Percentiles rank a stretch among this genome's conserved stretches.
Conservation (phyloP, 2,329 filamentous ascomycete genomes). For the Cladosporium colombiae region DNA sequence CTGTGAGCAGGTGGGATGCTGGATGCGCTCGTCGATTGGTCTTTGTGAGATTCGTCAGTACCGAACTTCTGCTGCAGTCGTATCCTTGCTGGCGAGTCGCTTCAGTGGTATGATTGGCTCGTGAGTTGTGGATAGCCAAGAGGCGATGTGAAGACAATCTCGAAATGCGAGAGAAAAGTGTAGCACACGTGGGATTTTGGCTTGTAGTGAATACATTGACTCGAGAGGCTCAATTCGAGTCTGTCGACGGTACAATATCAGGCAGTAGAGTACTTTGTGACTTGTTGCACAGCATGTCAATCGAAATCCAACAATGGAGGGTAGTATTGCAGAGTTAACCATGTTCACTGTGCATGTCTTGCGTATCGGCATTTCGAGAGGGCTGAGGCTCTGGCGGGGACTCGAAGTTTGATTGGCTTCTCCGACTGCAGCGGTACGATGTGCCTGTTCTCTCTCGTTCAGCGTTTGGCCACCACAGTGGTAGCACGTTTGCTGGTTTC, state of each 20-base stretch:
- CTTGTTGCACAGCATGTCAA: not conserved
- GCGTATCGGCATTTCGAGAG: not conserved
- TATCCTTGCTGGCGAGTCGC: slow-evolving; percentile 3
- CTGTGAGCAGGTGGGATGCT: not conserved
- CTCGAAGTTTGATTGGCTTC: slow-evolving; percentile 10
- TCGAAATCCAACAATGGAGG: not conserved
- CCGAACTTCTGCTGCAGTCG: slow-evolving; percentile 8
- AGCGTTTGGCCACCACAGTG: not conserved
- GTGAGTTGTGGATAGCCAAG: not conserved
- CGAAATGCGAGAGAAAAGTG: not conserved
- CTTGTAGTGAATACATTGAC: not conserved
- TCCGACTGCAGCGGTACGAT: slow-evolving; percentile 1
- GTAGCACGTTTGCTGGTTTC: slow-evolving; percentile 11
- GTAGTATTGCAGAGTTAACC: not conserved
- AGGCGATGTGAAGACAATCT: not conserved
- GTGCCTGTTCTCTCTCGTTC: slow-evolving; percentile 1
- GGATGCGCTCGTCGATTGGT: slow-evolving; percentile 8
- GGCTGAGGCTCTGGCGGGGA: not conserved
- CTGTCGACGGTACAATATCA: not conserved
- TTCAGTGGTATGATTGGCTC: slow-evolving; percentile 9
- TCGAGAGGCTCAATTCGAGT: not conserved
- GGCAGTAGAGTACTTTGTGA: not conserved
- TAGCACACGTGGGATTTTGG: not conserved
- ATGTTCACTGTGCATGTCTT: not conserved
- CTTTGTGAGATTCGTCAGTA: slow-evolving; percentile 1